Percentiles rank a stretch among this genome's conserved stretches.
Evolutionary conservation across 2,329 filamentous ascomycete genomes (phyloP).

Genomic region (Hymenoscyphus linearis): DNA sequence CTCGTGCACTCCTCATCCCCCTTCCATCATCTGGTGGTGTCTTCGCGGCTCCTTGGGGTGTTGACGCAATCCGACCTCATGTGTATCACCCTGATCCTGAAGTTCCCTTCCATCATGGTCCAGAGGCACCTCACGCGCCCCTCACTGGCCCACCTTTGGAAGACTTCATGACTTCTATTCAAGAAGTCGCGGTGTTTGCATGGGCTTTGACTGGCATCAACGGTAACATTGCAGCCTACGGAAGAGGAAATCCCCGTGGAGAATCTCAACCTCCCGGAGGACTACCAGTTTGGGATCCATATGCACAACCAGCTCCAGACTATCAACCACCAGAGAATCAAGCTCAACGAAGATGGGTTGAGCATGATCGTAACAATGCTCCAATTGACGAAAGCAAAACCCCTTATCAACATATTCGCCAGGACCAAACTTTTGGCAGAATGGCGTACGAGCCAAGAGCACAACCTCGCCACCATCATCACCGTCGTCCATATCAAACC

Average conservation of each 20-base stretch:
- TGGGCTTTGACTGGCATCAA: conserved; percentile 81
- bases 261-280: conserved; percentile 57
- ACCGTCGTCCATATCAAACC: neutral
- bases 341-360: conserved; percentile 20
- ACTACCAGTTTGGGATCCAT: conserved; percentile 54
- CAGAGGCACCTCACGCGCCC: conserved; percentile 38
- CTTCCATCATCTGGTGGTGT: conserved; percentile 61
- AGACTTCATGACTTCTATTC: conserved; percentile 72
- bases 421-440: conserved; percentile 8
- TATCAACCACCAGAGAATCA: conserved; percentile 37
- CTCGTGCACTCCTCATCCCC: conserved; percentile 61
- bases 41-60: conserved; percentile 76
- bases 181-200: conserved; percentile 81
- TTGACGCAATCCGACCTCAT: conserved; percentile 53
- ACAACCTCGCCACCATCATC: neutral
- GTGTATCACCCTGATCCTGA: conserved; percentile 34
- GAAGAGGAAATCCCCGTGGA: conserved; percentile 56
- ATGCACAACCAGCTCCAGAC: conserved; percentile 28
- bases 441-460: conserved; percentile 10
- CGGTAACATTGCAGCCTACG: conserved; percentile 61
- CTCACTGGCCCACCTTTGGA: conserved; percentile 50
- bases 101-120: conserved; percentile 38
- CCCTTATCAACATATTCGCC: conserved; percentile 16
- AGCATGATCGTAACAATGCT: conserved; percentile 13
- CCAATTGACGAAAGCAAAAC: conserved; percentile 10